A percentile compares a stretch with the other conserved stretches of the same genome.
phyloP scores from a whole-genome alignment of 2,329 filamentous ascomycete species.

The Fusarium sp. region DNA sequence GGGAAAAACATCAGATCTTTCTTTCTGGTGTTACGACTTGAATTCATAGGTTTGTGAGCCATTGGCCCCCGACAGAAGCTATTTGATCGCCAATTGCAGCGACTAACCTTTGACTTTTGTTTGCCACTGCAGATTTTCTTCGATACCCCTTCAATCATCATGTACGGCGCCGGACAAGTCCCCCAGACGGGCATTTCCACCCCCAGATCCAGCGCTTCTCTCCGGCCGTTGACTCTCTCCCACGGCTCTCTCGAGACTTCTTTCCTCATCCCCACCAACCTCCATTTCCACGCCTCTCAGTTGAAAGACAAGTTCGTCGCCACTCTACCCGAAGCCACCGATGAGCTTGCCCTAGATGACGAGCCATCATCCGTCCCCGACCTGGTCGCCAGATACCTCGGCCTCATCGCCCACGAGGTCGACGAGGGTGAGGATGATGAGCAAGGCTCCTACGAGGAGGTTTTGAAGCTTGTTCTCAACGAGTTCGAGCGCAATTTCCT shows the following conservation, averaged over 20 bases:
- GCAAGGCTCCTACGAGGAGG: constrained; percentile 90
- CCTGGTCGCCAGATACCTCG: constrained; percentile 92
- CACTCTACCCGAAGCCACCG: constrained; percentile 89
- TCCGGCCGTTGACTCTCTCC: constrained; percentile 88
- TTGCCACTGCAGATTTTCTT: constrained; percentile 49
- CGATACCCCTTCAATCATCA: constrained; percentile 67
- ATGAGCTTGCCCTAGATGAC: constrained; percentile 97
- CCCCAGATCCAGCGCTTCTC: constrained; percentile 90
- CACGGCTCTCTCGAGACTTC: constrained; percentile 97
- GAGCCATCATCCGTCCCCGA: constrained; percentile 97
- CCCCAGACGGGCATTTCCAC: constrained; percentile 97
- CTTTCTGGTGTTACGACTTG: constrained; percentile 46
- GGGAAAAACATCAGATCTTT: constrained; percentile 45
- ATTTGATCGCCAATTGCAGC: neutral
- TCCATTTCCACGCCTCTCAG: constrained; percentile 96
- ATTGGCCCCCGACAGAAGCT: neutral
- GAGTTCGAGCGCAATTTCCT: constrained; percentile 98
- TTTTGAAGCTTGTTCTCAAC: constrained; percentile 90
- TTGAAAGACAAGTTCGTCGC: constrained; percentile 91
- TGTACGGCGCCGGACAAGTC: constrained; percentile 88
- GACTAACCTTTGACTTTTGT: constrained; percentile 37
- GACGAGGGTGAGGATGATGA: constrained; percentile 92
- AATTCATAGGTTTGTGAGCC: constrained; percentile 52
- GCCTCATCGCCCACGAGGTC: constrained; percentile 88
- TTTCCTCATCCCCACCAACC: constrained; percentile 92